These are phyloP conservation scores for Botrytis porri DNA, from an alignment of 2,329 filamentous ascomycete species.

Conservation along the genomic window DNA sequence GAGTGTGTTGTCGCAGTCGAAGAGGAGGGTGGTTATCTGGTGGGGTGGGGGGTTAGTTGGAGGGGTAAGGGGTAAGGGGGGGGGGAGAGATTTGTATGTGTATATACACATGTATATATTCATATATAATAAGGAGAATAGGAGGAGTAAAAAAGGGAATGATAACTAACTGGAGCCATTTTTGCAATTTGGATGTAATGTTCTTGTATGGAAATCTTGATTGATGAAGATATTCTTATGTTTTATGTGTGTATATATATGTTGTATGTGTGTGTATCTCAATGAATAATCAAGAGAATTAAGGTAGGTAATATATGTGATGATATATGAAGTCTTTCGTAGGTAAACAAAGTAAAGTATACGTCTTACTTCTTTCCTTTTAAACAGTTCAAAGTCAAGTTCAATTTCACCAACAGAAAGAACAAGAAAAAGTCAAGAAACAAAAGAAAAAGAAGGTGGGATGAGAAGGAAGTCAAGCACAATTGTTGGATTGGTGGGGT, in stretches of 20 bases:
- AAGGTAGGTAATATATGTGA: background rate
- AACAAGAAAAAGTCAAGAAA: background rate
- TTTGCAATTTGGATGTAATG: background rate
- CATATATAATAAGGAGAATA: background rate
- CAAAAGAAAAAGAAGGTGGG: background rate
- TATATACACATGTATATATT: no score
- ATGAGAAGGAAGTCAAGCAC: background rate
- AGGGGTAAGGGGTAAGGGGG: background rate
- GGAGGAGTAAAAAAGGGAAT: no score
- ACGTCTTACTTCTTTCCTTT: background rate
- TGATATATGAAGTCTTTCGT: background rate
- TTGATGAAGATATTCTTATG: background rate
- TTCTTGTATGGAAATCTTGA: background rate
- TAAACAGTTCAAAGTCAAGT: background rate
- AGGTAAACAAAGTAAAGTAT: no score
- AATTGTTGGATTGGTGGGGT: background rate
- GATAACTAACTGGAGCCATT: slow-evolving; percentile 3
- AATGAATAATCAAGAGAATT: background rate
- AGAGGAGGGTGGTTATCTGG: slow-evolving; percentile 68
- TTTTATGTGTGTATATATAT: background rate
- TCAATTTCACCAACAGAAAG: background rate
- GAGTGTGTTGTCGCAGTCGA: slow-evolving; percentile 88
- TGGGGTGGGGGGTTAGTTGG: background rate
- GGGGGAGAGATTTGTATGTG: background rate
- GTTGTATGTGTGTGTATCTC: background rate